phyloP scores from a whole-genome alignment of 176 grass and related monocot species.

The Puya raimondii region DNA sequence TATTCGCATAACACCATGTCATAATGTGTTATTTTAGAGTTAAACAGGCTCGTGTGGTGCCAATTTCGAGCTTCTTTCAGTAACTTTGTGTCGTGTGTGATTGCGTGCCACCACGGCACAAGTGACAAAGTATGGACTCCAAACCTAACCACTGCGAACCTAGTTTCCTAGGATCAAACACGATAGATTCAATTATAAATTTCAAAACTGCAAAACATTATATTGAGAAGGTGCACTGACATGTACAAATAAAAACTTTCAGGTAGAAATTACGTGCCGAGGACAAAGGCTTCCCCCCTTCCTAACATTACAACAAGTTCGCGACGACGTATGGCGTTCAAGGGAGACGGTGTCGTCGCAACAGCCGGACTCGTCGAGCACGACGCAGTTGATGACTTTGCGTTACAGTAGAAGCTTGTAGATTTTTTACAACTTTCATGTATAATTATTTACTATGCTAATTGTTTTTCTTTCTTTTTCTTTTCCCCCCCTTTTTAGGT shows the following conservation, averaged over 20 bases:
- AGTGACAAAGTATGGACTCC: too few species aligned
- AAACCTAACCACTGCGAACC: too few species aligned
- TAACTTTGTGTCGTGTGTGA: too few species aligned
- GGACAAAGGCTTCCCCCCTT: slow-evolving; percentile 38
- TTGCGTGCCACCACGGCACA: too few species aligned
- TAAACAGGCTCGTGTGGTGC: too few species aligned
- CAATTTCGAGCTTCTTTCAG: too few species aligned
- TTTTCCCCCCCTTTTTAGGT: slow-evolving; percentile 4
- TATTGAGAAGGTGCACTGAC: not conserved
- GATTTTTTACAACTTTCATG: slow-evolving; percentile 23
- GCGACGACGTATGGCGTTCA: slow-evolving; percentile 37
- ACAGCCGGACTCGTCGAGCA: slow-evolving; percentile 25
- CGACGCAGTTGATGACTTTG: slow-evolving; percentile 39
- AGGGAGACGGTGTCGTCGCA: slow-evolving; percentile 14
- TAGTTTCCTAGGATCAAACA: not conserved
- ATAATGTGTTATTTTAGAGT: too few species aligned
- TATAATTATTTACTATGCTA: slow-evolving; percentile 31
- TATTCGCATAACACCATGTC: too few species aligned
- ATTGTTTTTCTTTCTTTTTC: slow-evolving; percentile 21
- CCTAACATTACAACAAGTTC: slow-evolving; percentile 46
- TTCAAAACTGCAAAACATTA: not conserved
- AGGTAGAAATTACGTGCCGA: slow-evolving; percentile 67
- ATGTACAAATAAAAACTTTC: slow-evolving; percentile 19
- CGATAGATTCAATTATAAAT: not conserved
- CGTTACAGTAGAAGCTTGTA: slow-evolving; percentile 37